Percentiles rank a stretch among this genome's conserved stretches.
phyloP scores from a whole-genome alignment of 2,329 filamentous ascomycete genomes.

The Chaetomiaceae sp. region DNA sequence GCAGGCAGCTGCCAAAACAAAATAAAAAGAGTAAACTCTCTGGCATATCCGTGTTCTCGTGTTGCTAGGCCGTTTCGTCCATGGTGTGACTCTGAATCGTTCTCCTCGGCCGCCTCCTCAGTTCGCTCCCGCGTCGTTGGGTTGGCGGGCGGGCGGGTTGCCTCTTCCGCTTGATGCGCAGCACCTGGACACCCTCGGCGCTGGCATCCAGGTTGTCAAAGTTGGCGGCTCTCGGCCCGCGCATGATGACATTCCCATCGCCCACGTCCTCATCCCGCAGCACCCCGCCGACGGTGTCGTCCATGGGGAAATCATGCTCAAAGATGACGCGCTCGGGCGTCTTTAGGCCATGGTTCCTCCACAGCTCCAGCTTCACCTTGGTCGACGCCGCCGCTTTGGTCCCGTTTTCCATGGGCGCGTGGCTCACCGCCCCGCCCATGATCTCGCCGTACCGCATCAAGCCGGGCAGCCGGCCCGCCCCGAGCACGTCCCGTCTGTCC shows the following conservation, averaged over 20 bases:
- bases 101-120: not conserved
- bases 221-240: not conserved
- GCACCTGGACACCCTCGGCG: not conserved
- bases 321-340: conserved; percentile 21
- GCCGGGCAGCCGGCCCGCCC: conserved; percentile 38
- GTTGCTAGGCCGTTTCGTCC: too few relatives aligned
- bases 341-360: not conserved
- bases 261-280: conserved; percentile 20
- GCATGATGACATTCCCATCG: conserved; percentile 1
- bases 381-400: not conserved
- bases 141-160: not conserved
- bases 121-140: not conserved
- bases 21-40: conserved; percentile 38
- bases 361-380: not conserved
- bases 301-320: conserved; percentile 18
- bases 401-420: not conserved
- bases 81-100: not conserved
- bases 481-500: conserved; percentile 41
- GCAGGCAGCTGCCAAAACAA: conserved; percentile 37
- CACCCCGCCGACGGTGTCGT: conserved; percentile 7
- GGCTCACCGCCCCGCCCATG: not conserved
- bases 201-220: not conserved
- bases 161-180: not conserved
- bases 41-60: conserved; percentile 3
- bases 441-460: conserved; percentile 27